Conservation (phyloP, 1,284 basidiomycete genomes). For the Pseudozyma hubeiensis region DNA sequence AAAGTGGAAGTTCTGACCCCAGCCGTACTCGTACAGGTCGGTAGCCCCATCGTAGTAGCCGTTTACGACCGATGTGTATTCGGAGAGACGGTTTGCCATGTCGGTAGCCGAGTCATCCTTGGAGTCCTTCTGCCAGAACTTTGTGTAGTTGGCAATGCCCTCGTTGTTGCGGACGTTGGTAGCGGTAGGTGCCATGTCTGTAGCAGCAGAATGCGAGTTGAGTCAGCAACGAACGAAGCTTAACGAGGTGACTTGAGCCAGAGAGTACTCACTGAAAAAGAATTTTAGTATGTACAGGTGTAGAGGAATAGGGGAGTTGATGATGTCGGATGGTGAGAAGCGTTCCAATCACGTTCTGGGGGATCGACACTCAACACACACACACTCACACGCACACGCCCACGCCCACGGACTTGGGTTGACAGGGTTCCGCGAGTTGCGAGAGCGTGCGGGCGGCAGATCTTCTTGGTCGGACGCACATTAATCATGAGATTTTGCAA, state of each 20-base stretch:
- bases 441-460: neutral
- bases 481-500: conserved; percentile 13
- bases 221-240: neutral
- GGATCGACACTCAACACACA: neutral
- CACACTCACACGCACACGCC: neutral
- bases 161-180: conserved; percentile 81
- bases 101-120: conserved; percentile 78
- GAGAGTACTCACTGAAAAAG: conserved; percentile 3
- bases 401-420: neutral
- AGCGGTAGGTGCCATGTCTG: conserved; percentile 51
- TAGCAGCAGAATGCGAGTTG: neutral
- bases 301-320: neutral
- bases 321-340: neutral
- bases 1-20: conserved; percentile 95
- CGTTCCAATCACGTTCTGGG: neutral
- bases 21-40: conserved; percentile 95
- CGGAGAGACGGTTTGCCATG: conserved; percentile 80
- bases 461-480: neutral
- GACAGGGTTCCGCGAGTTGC: too few relatives aligned
- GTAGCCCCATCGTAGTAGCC: conserved; percentile 98
- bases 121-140: conserved; percentile 91
- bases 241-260: neutral
- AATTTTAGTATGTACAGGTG: conserved; percentile 5
- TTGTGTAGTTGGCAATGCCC: conserved; percentile 90
- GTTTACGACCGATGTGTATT: conserved; percentile 94